A percentile compares a stretch with the other conserved stretches of the same genome.
These are phyloP conservation scores for Drechslerella coelobrocha DNA, from an alignment of 2,329 filamentous ascomycete species.

Conservation along the genomic window DNA sequence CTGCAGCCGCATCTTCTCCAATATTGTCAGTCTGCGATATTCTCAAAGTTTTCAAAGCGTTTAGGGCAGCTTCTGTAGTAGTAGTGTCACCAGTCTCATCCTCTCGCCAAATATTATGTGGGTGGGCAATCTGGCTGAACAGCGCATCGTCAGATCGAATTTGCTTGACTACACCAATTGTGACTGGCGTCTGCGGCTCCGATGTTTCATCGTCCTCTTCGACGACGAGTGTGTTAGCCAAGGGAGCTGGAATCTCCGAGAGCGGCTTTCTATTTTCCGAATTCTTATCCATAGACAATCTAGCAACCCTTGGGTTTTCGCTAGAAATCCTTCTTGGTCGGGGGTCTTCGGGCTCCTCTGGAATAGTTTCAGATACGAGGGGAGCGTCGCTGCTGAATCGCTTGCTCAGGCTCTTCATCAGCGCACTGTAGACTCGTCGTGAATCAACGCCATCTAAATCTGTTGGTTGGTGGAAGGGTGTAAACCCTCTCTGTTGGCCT, in stretches of 20 bases:
- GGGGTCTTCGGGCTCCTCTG: constrained; percentile 28
- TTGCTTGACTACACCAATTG: constrained; percentile 18
- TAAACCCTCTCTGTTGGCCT: constrained; percentile 15
- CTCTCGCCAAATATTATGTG: constrained; percentile 42
- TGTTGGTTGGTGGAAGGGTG: constrained; percentile 22
- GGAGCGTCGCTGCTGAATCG: constrained; percentile 8
- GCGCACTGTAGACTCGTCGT: constrained; percentile 33
- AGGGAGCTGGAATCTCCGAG: constrained; percentile 27
- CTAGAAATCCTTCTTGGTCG: constrained; percentile 11
- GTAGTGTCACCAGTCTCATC: constrained; percentile 7
- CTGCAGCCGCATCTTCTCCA: constrained; percentile 9
- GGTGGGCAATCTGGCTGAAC: constrained; percentile 39
- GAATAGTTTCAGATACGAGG: constrained; percentile 11
- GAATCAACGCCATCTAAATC: constrained; percentile 33
- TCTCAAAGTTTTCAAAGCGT: constrained; percentile 29
- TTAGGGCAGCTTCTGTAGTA: constrained; percentile 2
- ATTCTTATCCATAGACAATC: constrained; percentile 26
- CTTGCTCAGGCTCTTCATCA: constrained; percentile 37
- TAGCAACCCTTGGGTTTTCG: constrained; percentile 23
- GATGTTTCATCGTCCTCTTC: constrained; percentile 23
- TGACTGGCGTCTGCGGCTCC: constrained; percentile 10
- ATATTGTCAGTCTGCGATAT: constrained; percentile 28
- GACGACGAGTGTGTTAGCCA: constrained; percentile 17
- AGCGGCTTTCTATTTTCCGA: constrained; percentile 31
- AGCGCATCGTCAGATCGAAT: constrained; percentile 37